These are phyloP conservation scores for Colletotrichum sublineola DNA, from an alignment of 2,329 filamentous ascomycete genomes.

Conservation along the genomic window DNA sequence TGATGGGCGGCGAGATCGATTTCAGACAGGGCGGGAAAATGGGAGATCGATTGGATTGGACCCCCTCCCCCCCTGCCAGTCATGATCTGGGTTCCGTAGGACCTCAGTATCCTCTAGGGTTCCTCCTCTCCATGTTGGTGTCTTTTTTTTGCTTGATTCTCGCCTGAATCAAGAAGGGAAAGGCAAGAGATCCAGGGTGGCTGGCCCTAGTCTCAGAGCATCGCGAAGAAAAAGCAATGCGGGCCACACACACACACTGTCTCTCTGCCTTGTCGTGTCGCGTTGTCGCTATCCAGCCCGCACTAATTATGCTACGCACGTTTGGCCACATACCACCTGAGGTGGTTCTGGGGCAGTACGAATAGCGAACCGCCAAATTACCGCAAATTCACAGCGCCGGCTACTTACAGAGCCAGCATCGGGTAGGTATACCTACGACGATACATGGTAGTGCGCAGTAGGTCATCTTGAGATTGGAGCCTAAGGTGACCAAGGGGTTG, in stretches of 20 bases:
- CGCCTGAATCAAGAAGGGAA: slow-evolving; percentile 36
- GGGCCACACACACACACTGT: slow-evolving; percentile 3
- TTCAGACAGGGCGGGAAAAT: slow-evolving; percentile 28
- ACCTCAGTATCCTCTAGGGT: neutral
- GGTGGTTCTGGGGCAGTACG: neutral
- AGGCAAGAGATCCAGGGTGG: slow-evolving; percentile 33
- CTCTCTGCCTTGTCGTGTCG: slow-evolving; percentile 10
- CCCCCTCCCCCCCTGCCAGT: slow-evolving; percentile 12
- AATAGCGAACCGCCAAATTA: slow-evolving; percentile 10
- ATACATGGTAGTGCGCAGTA: slow-evolving; percentile 23
- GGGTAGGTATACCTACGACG: slow-evolving; percentile 14
- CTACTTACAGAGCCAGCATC: slow-evolving; percentile 11
- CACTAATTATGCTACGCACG: slow-evolving; percentile 24
- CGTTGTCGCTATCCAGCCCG: neutral
- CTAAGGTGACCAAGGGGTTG: neutral
- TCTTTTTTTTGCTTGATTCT: slow-evolving; percentile 18
- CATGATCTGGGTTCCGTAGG: slow-evolving; percentile 27
- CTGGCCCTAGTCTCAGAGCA: slow-evolving; percentile 39
- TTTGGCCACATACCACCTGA: neutral
- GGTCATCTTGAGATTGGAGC: slow-evolving; percentile 26
- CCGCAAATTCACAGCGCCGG: slow-evolving; percentile 13
- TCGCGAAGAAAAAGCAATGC: slow-evolving; percentile 39
- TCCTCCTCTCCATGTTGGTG: neutral
- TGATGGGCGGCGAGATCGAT: slow-evolving; percentile 28
- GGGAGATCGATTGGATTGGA: slow-evolving; percentile 19